Base-by-base conservation (phyloP, 1,284 basidiomycete genomes). In the Singerocomus rubriflavus region DNA sequence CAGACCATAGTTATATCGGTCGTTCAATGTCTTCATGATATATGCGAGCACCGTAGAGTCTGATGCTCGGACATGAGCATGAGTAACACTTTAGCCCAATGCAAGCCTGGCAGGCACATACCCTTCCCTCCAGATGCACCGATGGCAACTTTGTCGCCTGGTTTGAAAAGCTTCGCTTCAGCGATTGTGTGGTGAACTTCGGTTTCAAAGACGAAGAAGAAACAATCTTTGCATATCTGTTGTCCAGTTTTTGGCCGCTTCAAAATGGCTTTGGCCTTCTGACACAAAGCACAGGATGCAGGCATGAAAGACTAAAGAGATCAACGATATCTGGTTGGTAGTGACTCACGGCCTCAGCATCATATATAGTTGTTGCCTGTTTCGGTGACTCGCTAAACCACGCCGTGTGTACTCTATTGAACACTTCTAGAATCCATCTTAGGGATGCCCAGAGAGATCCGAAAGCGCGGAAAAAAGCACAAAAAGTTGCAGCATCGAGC, bases 121-220 rank as follows among this genome's bases (percentile, higher is more conserved):
- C 94, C 94, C 81, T 99, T 99, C 39, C 96, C 97, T 49, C 96
- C 96, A 47, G 93, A 97, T 47, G 97, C 96, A 40, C 96, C 96
- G 54, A 99, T 99, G 25, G 96, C 97, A 33, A 99, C 94, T 54
- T 82, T 79, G 71, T 99, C 94, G 31, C 96, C 94, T n/a, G 81
- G 78, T 62, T 83, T 82, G 75, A 99, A 99, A 12, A 99, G 78
- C 33, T 80, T 73, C 0, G 88, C 81, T 57, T 87, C 78, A 3
- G 75, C 81, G 63, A 99, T 98, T 0, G 97, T 98, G 66, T 96
- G 88, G 73, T 99, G 97, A 32, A 99, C 88, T 69, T 99, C 96
- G 0, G 93, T 96, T 75, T 99, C 96, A 61, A 99, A 99, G 34
- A 98, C 93, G 63, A 85, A 84, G 75, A 93, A 99, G 73, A 98